Base-by-base conservation (phyloP, 2,329 filamentous ascomycete species). In the Alternaria angustiovoidea region DNA sequence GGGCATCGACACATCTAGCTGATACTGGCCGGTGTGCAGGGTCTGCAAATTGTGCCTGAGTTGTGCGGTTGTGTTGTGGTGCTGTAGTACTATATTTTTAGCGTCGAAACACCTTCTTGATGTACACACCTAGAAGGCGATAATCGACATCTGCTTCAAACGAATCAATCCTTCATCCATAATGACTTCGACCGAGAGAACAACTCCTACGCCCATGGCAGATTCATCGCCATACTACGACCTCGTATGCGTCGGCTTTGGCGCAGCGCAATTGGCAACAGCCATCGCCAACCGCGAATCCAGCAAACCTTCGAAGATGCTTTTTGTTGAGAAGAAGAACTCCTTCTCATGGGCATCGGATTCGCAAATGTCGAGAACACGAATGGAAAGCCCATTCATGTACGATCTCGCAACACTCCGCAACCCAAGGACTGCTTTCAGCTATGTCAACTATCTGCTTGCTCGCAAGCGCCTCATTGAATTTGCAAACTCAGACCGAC, bases 161-260 rank as follows among this genome's bases (percentile, higher is more conserved):
- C 28, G 5, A n/a, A 46, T n/a, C 39, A 20, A 38, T 26, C 28
- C 7, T 16, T 34, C 48, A 18, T 38, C 46, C 42, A 71, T 36
- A 12, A 75, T 75, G 73, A 60, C 67, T 39, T 66, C 68, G 5
- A 62, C 64, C 6, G 62, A 70, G 54, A 66, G 68, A 22, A 57
- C 52, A 22, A 63, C 66, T 11, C 59, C 42, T 34, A 65, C 68
- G 28, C 60, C 69, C 12, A 59, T 62, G 42, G 38, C 64, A 18
- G 59, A 63, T 42, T 30, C 59, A 8, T 57, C 64, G 11, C 51
- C 61, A 53, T 70, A 56, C 12, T 77, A 71, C 55, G 75, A 78
- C 52, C 63, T 77, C 24, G 65, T 78, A n/a, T 75, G 72, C 59
- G 66, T 78, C 44, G 76, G 76, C 9, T 78, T 78, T 48, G 72